Conservation (phyloP, 768 basidiomycete genomes). For the Mycena chlorophos region DNA sequence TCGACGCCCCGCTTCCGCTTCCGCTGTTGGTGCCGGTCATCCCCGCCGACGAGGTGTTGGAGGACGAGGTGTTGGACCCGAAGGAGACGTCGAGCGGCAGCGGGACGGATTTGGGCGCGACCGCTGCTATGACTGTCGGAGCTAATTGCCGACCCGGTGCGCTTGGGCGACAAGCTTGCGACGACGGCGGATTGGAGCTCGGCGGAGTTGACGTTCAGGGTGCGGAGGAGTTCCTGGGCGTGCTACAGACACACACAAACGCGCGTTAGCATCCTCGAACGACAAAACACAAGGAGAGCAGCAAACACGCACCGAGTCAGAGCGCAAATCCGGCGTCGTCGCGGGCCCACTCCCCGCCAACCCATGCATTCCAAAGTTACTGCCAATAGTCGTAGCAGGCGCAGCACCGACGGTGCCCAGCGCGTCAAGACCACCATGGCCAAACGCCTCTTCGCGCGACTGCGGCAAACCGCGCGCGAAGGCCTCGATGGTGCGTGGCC, state of each 20-base stretch:
- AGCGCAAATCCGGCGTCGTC: slow-evolving; percentile 14
- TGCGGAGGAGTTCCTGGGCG: slow-evolving; percentile 78
- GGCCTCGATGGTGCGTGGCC: slow-evolving; percentile 67
- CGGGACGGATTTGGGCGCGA: slow-evolving; percentile 10
- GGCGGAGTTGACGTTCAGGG: slow-evolving; percentile 79
- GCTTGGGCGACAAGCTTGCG: slow-evolving; percentile 43
- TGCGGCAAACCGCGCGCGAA: slow-evolving; percentile 48
- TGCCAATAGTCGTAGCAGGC: no score
- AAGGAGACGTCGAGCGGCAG: slow-evolving; percentile 19
- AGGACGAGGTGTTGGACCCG: slow-evolving; percentile 6
- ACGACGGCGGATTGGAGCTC: slow-evolving; percentile 48
- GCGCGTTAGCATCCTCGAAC: slow-evolving; percentile 19
- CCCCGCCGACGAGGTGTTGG: background rate
- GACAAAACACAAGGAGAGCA: slow-evolving; percentile 21
- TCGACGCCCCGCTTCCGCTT: no score
- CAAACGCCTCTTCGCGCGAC: slow-evolving; percentile 70
- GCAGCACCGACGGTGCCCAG: slow-evolving; percentile 35
- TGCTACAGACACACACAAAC: no score
- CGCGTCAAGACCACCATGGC: slow-evolving; percentile 42
- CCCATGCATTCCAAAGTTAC: slow-evolving; percentile 40
- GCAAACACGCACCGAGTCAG: slow-evolving; percentile 45
- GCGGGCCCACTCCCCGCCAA: slow-evolving; percentile 1
- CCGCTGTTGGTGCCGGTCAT: background rate
- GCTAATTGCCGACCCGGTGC: slow-evolving; percentile 46
- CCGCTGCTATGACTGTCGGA: slow-evolving; percentile 9